Conservation (phyloP, 2,329 filamentous ascomycete genomes). For the Fusarium sp. region DNA sequence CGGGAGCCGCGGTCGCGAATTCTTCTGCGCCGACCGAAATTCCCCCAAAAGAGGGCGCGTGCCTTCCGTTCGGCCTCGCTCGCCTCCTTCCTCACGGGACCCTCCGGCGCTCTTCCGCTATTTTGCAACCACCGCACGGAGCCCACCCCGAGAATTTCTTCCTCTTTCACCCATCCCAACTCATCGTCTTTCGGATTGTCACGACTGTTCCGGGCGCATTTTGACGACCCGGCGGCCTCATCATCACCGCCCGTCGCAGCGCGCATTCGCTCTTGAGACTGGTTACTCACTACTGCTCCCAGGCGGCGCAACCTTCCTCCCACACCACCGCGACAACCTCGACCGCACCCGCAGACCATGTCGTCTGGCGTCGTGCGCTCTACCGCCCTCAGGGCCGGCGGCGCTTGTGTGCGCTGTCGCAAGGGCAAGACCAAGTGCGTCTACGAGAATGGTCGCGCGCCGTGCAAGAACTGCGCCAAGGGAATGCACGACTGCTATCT, state of each 20-base stretch:
- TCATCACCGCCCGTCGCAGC: slow-evolving; percentile 11
- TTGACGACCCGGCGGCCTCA: slow-evolving; percentile 1
- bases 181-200: slow-evolving; percentile 22
- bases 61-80: slow-evolving; percentile 44
- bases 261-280: neutral
- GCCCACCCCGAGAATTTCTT: slow-evolving; percentile 38
- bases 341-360: slow-evolving; percentile 52
- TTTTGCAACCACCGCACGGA: slow-evolving; percentile 34
- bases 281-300: slow-evolving; percentile 20
- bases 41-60: slow-evolving; percentile 37
- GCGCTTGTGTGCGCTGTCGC: slow-evolving; percentile 74
- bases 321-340: slow-evolving; percentile 6
- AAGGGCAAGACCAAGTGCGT: slow-evolving; percentile 77
- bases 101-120: slow-evolving; percentile 44
- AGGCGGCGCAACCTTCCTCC: slow-evolving; percentile 7
- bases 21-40: slow-evolving; percentile 37
- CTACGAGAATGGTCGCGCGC: slow-evolving; percentile 74
- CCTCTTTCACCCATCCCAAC: slow-evolving; percentile 30
- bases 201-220: slow-evolving; percentile 18
- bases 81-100: slow-evolving; percentile 35
- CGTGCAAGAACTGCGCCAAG: slow-evolving; percentile 76
- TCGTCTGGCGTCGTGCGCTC: slow-evolving; percentile 67
- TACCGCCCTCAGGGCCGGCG: slow-evolving; percentile 73
- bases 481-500: slow-evolving; percentile 76
- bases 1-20: slow-evolving; percentile 21